A percentile compares a stretch with the other conserved stretches of the same genome.
phyloP scores from a whole-genome alignment of 495 filamentous ascomycete species.

The Penicillium flavigenum region DNA sequence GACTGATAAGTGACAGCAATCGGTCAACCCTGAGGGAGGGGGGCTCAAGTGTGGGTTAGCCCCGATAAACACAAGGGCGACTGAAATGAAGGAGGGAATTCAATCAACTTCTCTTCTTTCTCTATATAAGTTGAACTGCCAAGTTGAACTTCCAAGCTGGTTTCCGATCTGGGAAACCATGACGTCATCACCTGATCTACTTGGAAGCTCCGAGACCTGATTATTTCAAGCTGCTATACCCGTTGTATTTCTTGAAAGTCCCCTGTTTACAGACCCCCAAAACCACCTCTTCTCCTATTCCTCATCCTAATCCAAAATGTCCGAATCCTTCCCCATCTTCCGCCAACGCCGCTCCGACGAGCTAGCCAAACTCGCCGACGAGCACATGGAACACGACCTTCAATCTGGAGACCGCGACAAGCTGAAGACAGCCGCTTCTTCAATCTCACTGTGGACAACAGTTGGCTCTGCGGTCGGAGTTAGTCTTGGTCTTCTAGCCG shows the following conservation, averaged over 20 bases:
- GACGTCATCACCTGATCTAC: constrained; percentile 6
- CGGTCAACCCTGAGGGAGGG: too few relatives aligned
- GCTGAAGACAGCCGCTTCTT: constrained; percentile 53
- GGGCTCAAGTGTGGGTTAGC: too few relatives aligned
- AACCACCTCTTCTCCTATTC: neutral
- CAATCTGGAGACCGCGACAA: constrained; percentile 56
- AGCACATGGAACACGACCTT: constrained; percentile 64
- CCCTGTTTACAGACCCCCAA: neutral
- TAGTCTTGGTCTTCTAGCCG: constrained; percentile 56
- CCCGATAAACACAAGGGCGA: too few relatives aligned
- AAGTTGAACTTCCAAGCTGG: neutral
- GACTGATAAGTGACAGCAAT: too few relatives aligned
- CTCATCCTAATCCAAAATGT: constrained; percentile 22
- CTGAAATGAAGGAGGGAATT: too few relatives aligned
- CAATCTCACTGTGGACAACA: constrained; percentile 51
- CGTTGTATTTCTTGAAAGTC: neutral
- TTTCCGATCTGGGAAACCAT: neutral
- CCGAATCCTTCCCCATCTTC: constrained; percentile 56
- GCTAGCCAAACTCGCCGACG: constrained; percentile 57
- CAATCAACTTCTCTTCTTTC: neutral
- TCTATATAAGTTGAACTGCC: neutral
- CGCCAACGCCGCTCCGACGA: constrained; percentile 54
- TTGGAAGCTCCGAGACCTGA: neutral
- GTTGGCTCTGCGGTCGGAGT: constrained; percentile 61
- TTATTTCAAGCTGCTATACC: neutral